phyloP scores from a whole-genome alignment of 352 stramenopile species.

The Achlya hypogyna region DNA sequence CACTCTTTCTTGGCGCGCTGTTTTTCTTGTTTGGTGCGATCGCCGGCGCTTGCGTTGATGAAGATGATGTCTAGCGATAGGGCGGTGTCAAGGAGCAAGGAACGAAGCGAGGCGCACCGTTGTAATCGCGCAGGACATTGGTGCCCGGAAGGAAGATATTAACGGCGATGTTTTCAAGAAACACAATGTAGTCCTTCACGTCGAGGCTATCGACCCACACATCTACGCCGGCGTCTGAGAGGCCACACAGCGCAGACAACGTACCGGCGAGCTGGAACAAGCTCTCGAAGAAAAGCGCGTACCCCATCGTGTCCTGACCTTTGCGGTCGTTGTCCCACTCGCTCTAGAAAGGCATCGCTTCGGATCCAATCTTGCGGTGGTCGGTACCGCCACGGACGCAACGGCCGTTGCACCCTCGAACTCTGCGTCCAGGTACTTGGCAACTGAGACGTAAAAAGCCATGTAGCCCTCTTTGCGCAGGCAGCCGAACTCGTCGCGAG shows the following conservation, averaged over 20 bases:
- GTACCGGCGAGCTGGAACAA: conserved; percentile 17
- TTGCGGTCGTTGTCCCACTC: conserved; percentile 19
- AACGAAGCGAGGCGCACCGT: not conserved
- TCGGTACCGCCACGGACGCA: not conserved
- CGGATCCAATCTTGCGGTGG: not conserved
- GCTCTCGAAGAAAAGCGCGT: conserved; percentile 16
- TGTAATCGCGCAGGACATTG: not conserved
- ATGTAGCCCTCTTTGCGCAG: conserved; percentile 6
- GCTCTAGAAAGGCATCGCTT: not conserved
- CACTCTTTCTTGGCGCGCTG: not conserved
- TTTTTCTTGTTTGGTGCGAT: not conserved
- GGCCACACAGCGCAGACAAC: not conserved
- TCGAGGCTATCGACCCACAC: conserved; percentile 20
- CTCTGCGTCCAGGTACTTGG: conserved; percentile 12
- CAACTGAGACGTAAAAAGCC: conserved; percentile 13
- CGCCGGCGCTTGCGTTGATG: not conserved
- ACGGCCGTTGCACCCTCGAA: not conserved
- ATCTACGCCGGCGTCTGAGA: not conserved
- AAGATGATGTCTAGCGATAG: not conserved
- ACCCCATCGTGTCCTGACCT: conserved; percentile 6
- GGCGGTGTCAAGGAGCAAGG: not conserved
- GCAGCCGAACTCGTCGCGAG: conserved; percentile 9
- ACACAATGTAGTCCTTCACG: not conserved
- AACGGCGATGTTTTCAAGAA: conserved; percentile 5
- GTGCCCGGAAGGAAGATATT: not conserved